Percentiles rank a stretch among this genome's conserved stretches.
Evolutionary conservation across 306 rosid genomes (phyloP).

Genomic region (Spatholobus suberectus): DNA sequence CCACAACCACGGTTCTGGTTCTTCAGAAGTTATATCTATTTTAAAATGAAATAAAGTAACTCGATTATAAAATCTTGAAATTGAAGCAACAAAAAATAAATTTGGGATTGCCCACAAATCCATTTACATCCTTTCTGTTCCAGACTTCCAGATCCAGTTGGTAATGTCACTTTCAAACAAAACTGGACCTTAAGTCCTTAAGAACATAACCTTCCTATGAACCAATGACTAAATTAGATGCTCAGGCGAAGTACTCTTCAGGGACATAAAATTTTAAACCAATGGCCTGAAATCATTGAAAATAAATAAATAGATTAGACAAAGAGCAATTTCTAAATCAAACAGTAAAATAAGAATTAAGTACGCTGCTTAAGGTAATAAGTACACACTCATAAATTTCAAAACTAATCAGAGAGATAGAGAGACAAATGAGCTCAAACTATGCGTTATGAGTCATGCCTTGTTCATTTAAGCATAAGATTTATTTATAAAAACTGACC

Average conservation of each 20-base stretch:
- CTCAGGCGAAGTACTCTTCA: conserved; percentile 67
- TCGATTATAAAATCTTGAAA: background rate
- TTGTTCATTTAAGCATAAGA: background rate
- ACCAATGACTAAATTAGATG: conserved; percentile 30
- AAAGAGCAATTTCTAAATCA: conserved; percentile 17
- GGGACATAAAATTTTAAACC: conserved; percentile 83
- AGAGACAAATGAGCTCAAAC: background rate
- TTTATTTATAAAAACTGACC: background rate
- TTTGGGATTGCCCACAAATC: background rate
- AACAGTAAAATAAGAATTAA: background rate
- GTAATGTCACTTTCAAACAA: conserved; percentile 6
- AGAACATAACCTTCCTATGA: background rate
- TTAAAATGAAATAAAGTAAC: background rate
- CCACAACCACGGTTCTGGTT: background rate
- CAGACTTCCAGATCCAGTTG: conserved; percentile 19
- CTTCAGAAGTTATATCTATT: background rate
- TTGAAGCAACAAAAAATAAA: background rate
- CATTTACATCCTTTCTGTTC: conserved; percentile 17
- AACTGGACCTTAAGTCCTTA: background rate
- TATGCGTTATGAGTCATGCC: background rate
- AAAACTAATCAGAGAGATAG: background rate
- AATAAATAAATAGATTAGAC: background rate
- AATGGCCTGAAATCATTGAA: conserved; percentile 65
- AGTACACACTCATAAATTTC: background rate
- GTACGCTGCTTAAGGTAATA: conserved; percentile 8